Base-by-base conservation (phyloP, 208 protist species). In the Acanthamoeba lugdunensis region DNA sequence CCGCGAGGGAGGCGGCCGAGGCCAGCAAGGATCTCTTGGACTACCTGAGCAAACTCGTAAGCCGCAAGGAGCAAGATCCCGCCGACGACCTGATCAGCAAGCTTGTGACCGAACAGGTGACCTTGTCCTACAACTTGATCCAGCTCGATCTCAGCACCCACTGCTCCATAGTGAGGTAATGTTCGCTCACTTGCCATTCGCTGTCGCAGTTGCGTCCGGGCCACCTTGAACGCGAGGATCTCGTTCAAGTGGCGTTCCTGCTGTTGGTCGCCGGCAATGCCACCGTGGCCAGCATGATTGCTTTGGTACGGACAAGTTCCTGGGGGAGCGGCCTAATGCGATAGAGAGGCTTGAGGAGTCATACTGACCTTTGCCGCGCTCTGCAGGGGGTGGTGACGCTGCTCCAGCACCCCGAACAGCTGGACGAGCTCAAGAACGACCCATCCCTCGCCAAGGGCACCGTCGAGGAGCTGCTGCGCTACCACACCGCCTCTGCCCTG, bases 241-340 rank as follows among this genome's bases (percentile, higher is more conserved):
- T 73, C 8, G 65, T 73, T 1, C 65, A 73, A 73, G 65, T 73
- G 18, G 13, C 65, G 8, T 73, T 73, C 65, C 65, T 73, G 16
- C 65, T 73, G 65, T 4, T 73, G 18, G 65, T 73, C n/a, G 65
- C 65, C 65, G 65, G 65, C 65, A 73, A 73, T n/a, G 65, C 65
- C 8, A 73, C 65, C 1, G 65, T 73, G 0, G 65, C 65, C 21
- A 23, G 65, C 65, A 28, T 73, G n/a, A 73, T 73, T 4, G 13
- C 65, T 9, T n/a, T 73, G 65, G 65, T 73, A n/a, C 21, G 3
- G 9, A n/a, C n/a, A 1, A 1, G 16, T 58, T 21, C 16, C 16
- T 58, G 54, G 2, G 13, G 16, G 9, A 21, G 13, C 2, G 54
- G 13, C 16, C 16, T 9, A 3, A 21, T 21, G 54, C 33, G 33